Evolutionary conservation across 768 basidiomycete genomes (phyloP), one percentile per base, ranked within the genome.

Genomic region (Suillus decipiens): DNA sequence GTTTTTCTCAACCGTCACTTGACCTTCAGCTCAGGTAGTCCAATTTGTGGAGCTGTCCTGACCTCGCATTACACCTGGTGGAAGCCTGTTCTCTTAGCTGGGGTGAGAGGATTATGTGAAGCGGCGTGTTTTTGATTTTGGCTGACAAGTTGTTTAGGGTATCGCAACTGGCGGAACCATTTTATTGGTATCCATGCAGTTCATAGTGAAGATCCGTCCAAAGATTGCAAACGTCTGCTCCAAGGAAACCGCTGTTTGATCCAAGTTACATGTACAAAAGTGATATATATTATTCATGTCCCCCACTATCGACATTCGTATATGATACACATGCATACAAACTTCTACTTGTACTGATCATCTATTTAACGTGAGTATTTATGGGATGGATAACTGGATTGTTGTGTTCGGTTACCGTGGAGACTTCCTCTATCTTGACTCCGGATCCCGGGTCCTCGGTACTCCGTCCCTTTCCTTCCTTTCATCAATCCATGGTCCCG

Each of bases 401-500:
- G 17, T 41, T 19, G 24, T 39, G 55, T 39, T 57, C n/a, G 10
- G 9, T 19, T 14, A 24, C 36, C 39, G 24, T 11, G 17, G 10
- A 10, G 56, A 39, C 24, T 24, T 41, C 56, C 12, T 31, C 56
- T 19, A 24, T 57, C 24, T 11, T 41, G 11, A 28, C 37, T 41
- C 28, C 37, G 24, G 22, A 11, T 28, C 10, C 24, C 7, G 37
- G 12, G 24, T 41, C 24, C 56, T 57, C 24, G 12, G 17, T 57
- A 31, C 14, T 47, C 57, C 10, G 28, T 47, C 43, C 62, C 74
- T 61, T 75, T 75, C 36, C 58, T 70, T 63, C 42, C 86, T 77
- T 15, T 85, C 86, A 31, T 88, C 84, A 75, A 86, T 76, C 90
- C 90, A 91, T 28, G 89, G 90, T 6, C 90, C 90, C 2, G 82